Conservation (phyloP, 2,329 filamentous ascomycete genomes). For the Chrysoporthe cubensis region DNA sequence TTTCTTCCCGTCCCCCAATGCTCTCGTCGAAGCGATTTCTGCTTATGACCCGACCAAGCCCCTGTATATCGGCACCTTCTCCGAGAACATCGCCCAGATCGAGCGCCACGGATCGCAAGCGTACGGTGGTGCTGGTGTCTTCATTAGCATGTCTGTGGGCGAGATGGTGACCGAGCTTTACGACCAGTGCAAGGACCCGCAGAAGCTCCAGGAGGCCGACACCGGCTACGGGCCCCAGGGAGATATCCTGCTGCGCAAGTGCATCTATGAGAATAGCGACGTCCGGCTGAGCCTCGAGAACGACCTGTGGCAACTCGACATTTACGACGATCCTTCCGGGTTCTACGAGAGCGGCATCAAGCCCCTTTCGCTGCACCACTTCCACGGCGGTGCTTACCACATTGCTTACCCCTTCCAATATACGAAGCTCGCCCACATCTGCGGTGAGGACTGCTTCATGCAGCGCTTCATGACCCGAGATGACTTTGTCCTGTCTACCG, state of each 20-base stretch:
- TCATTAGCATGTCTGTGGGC: constrained; percentile 56
- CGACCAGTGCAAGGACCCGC: constrained; percentile 44
- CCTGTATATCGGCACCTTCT: constrained; percentile 65
- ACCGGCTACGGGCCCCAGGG: constrained; percentile 64
- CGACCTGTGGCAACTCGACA: constrained; percentile 64
- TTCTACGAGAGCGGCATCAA: constrained; percentile 67
- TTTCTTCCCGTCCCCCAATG: constrained; percentile 64
- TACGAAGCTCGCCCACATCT: constrained; percentile 60
- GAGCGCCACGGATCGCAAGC: constrained; percentile 65
- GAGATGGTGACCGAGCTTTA: constrained; percentile 37
- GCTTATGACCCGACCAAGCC: constrained; percentile 55
- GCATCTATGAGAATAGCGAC: constrained; percentile 65
- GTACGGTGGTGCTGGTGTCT: constrained; percentile 67
- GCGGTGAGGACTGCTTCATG: constrained; percentile 63
- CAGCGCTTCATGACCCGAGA: constrained; percentile 60
- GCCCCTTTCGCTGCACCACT: constrained; percentile 66
- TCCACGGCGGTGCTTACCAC: constrained; percentile 64
- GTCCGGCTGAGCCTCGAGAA: constrained; percentile 60
- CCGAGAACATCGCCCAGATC: constrained; percentile 64
- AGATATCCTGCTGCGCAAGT: constrained; percentile 65
- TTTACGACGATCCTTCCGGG: constrained; percentile 63
- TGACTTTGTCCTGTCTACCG: constrained; percentile 60
- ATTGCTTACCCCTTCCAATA: constrained; percentile 57
- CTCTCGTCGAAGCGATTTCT: constrained; percentile 54
- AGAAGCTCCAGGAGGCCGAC: constrained; percentile 59